phyloP scores from a whole-genome alignment of 2,329 filamentous ascomycete genomes.

The Pseudocercospora ulei region DNA sequence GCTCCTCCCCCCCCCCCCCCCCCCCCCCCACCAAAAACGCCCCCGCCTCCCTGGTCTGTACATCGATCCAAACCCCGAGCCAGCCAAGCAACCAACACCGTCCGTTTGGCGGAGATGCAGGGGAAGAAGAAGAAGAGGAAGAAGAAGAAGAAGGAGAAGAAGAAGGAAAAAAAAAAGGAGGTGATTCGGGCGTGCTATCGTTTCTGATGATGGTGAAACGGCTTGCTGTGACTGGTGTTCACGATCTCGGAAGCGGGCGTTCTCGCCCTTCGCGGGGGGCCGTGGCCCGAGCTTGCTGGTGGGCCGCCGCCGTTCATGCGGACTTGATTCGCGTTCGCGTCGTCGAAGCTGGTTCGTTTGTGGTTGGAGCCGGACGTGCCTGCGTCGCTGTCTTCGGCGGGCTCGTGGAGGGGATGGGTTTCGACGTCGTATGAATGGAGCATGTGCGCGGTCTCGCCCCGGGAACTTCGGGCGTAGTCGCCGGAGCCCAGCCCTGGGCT shows the following conservation, averaged over 20 bases:
- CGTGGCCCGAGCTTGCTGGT: constrained; percentile 12
- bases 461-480: constrained; percentile 40
- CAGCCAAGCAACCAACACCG: too few relatives aligned
- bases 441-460: constrained; percentile 45
- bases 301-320: constrained; percentile 12
- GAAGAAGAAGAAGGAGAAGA: too few relatives aligned
- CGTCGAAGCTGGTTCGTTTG: constrained; percentile 33
- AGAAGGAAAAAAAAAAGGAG: neutral
- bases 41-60: too few relatives aligned
- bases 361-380: constrained; percentile 35
- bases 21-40: too few relatives aligned
- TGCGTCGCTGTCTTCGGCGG: constrained; percentile 67
- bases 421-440: constrained; percentile 88
- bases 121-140: too few relatives aligned
- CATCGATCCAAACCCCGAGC: too few relatives aligned
- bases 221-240: constrained; percentile 19
- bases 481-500: constrained; percentile 32
- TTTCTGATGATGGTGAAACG: constrained; percentile 23
- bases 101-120: too few relatives aligned
- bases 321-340: constrained; percentile 20
- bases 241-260: constrained; percentile 17
- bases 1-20: too few relatives aligned
- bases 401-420: constrained; percentile 57
- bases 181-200: constrained; percentile 6
- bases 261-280: constrained; percentile 12